Base-by-base conservation (phyloP, 257 asterid species). In the Solanum phureja region DNA sequence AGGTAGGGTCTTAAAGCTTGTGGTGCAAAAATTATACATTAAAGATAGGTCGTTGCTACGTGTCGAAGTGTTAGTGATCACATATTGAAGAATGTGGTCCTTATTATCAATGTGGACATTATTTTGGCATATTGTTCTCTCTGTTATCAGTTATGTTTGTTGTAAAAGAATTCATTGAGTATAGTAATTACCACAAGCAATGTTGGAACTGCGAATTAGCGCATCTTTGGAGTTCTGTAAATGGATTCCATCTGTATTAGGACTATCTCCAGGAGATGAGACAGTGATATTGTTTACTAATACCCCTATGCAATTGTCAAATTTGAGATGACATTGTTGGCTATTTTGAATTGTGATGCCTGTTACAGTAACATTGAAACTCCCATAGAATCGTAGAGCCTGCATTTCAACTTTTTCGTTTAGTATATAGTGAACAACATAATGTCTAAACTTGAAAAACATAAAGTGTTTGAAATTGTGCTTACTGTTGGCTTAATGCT, bases 191-290 rank as follows among this genome's bases (percentile, higher is more conserved):
- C 99, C 99, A 62, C 99, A 97, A 49, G 93, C 94, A 77, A 97
- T 90, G 85, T 89, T 94, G 24, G 95, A 76, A 83, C 92, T 91
- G 66, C 93, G 98, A 84, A 97, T 94, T 21, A 93, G 92, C 85
- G 94, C 98, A 18, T 95, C 98, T 89, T 92, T 94, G 71, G 99
- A 95, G 92, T 97, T 95, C 89, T 95, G 98, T 34, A 97, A 89
- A 87, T 97, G 99, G 72, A 97, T 97, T 49, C 99, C 99, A 21
- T 97, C 99, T 1, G 99, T 97, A 74, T 97, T 97, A 24, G 98
- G 99, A 86, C 99, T 97, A 86, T 94, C 92, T 3, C 98, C 98
- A 1, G 99, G 99, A 14, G 99, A 97, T 12, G 93, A 90, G 40
- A 88, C 93, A 0, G 89, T 92, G 72, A 97, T 90, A 89, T 94